Percentiles rank a stretch among this genome's conserved stretches.
Conservation (phyloP, 176 grass and related monocot genomes). For the Bonia amplexicaulis region DNA sequence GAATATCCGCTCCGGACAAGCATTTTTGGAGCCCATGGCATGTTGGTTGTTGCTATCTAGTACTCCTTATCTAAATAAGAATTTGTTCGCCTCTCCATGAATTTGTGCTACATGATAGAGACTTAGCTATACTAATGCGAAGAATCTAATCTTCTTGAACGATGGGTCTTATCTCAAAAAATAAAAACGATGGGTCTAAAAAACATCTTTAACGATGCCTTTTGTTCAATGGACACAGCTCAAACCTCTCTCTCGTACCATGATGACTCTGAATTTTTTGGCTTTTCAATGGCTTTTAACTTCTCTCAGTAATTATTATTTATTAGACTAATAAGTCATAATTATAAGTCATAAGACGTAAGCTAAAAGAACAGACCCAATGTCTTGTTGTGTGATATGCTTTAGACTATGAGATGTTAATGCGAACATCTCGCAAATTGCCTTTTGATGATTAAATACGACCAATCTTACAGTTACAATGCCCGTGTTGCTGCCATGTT, state of each 20-base stretch:
- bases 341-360: too few relatives aligned
- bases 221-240: background rate
- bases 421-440: background rate
- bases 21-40: background rate
- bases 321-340: too few relatives aligned
- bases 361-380: background rate
- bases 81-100: background rate
- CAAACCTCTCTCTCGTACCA: background rate
- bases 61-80: background rate
- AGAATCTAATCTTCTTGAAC: background rate
- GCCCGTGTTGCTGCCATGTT: background rate
- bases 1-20: conserved; percentile 13
- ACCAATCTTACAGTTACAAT: background rate
- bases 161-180: too few relatives aligned
- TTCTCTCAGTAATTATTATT: too few relatives aligned
- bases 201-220: background rate
- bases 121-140: background rate
- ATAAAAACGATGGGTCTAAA: background rate
- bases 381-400: conserved; percentile 1
- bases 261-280: too few relatives aligned
- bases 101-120: background rate
- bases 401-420: background rate
- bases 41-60: background rate
- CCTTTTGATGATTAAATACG: background rate
- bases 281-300: too few relatives aligned